Conservation (phyloP, 2,329 filamentous ascomycete genomes). For the Diaporthe eres region DNA sequence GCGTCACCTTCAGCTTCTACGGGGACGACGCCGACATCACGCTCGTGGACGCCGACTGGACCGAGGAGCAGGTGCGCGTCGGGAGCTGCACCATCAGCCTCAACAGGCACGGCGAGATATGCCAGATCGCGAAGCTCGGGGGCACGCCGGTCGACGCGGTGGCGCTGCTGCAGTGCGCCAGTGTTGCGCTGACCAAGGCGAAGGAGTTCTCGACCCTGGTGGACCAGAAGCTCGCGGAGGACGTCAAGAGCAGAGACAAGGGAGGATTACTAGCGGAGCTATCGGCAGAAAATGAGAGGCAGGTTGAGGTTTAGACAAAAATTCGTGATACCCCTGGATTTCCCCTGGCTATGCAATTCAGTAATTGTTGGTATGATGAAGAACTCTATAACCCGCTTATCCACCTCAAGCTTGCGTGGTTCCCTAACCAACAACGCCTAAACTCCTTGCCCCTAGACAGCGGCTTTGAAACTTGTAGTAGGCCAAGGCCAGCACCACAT, state of each 20-base stretch:
- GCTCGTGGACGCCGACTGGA: slow-evolving; percentile 78
- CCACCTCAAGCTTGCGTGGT: not conserved
- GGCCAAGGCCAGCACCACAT: slow-evolving; percentile 45
- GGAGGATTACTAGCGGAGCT: slow-evolving; percentile 84
- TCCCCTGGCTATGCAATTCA: slow-evolving; percentile 27
- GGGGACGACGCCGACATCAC: slow-evolving; percentile 78
- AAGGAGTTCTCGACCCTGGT: slow-evolving; percentile 84
- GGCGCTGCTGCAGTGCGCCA: slow-evolving; percentile 81
- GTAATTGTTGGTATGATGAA: slow-evolving; percentile 26
- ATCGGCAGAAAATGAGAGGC: slow-evolving; percentile 88
- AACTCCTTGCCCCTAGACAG: slow-evolving; percentile 22
- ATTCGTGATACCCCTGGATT: slow-evolving; percentile 55
- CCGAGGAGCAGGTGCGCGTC: slow-evolving; percentile 83
- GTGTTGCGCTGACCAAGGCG: slow-evolving; percentile 81
- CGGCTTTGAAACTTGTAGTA: slow-evolving; percentile 6
- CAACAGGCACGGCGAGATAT: slow-evolving; percentile 91
- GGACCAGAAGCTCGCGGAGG: slow-evolving; percentile 80
- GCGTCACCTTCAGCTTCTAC: slow-evolving; percentile 91
- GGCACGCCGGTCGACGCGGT: slow-evolving; percentile 87
- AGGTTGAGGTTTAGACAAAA: slow-evolving; percentile 44
- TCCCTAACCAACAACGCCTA: not conserved
- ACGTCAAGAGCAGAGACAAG: slow-evolving; percentile 82
- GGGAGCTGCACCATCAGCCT: slow-evolving; percentile 85
- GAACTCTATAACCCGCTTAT: not conserved
- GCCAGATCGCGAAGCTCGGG: slow-evolving; percentile 91